Conservation (phyloP, 2,329 filamentous ascomycete species). For the Amesomyces nigricolor region DNA sequence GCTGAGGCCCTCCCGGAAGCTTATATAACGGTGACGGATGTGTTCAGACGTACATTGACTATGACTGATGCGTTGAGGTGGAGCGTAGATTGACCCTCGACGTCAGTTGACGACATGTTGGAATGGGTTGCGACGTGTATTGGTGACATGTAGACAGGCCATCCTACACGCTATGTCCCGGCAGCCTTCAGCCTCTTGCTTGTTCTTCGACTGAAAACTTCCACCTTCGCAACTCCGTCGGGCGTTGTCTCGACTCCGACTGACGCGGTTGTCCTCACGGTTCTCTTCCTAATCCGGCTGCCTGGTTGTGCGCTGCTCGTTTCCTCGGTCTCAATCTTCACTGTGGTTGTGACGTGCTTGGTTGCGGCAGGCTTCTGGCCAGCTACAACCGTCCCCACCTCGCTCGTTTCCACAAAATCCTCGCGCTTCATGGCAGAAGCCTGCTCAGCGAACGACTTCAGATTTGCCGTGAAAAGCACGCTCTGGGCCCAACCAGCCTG, state of each 20-base stretch:
- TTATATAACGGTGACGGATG: too few species aligned
- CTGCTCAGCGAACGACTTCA: constrained; percentile 74
- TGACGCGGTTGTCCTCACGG: not conserved
- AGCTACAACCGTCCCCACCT: not conserved
- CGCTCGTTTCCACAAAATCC: not conserved
- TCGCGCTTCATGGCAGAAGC: constrained; percentile 36
- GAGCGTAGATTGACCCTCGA: too few species aligned
- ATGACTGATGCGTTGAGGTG: too few species aligned
- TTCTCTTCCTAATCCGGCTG: constrained; percentile 6
- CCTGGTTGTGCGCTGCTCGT: not conserved
- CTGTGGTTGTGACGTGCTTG: not conserved
- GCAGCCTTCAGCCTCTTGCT: constrained; percentile 15
- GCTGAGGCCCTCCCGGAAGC: too few species aligned
- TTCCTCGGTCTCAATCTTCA: not conserved
- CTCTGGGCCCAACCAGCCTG: constrained; percentile 98
- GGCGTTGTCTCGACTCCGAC: not conserved
- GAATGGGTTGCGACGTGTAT: too few species aligned
- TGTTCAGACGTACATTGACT: too few species aligned
- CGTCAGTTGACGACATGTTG: not conserved
- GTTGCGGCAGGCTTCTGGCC: not conserved
- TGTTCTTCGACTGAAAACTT: constrained; percentile 1
- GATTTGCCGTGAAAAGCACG: constrained; percentile 89
- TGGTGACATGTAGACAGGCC: too few species aligned
- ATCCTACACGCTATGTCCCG: not conserved
- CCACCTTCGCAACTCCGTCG: not conserved